Base-by-base conservation (phyloP, 495 filamentous ascomycete genomes). In the Hypomontagnella monticulosa region DNA sequence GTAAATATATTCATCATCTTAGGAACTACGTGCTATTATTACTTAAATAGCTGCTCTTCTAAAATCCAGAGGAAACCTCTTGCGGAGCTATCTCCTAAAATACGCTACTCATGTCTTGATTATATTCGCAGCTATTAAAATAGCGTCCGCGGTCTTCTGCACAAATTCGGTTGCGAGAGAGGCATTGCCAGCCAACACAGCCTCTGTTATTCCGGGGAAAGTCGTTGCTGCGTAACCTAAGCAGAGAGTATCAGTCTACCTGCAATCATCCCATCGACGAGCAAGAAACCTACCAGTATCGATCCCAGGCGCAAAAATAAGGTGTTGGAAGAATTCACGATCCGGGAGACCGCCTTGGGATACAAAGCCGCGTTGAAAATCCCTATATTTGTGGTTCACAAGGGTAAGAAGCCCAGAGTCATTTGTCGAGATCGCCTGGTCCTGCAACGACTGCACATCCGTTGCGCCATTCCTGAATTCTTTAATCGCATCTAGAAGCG, bases 321-420 rank as follows among this genome's bases (percentile, higher is more conserved):
- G 83, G 78, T 97, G 92, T 69, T 90, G 91, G 76, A 90, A 96
- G 76, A 93, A 94, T 46, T 91, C 87, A 54, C 93, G 83, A 50
- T 88, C 87, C 16, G 91, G 91, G 77, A 93, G 80, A 34, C 92
- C 91, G 34, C 84, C 81, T 56, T 92, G 74, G 70, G 96, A 91
- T 38, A 96, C 77, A 43, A 97, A 82, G 73, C 91, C 76, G 2
- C 88, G 86, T 63, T 97, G 92, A 66, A 96, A 91, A 50, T 83
- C 84, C 41, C 85, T 84, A 76, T 90, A 86, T 59, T 88, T 83
- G 37, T 79, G 74, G 44, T 92, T 92, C 5, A 82, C 81, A 33
- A 89, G 75, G 5, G 85, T 83, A 37, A 87, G 83, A 9, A 86
- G 70, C 79, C 84, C 87, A 81, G 81, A 68, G 53, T 88, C 82